A percentile compares a stretch with the other conserved stretches of the same genome.
Conservation (phyloP, 495 filamentous ascomycete species). For the Lasiosphaeriaceae sp. region DNA sequence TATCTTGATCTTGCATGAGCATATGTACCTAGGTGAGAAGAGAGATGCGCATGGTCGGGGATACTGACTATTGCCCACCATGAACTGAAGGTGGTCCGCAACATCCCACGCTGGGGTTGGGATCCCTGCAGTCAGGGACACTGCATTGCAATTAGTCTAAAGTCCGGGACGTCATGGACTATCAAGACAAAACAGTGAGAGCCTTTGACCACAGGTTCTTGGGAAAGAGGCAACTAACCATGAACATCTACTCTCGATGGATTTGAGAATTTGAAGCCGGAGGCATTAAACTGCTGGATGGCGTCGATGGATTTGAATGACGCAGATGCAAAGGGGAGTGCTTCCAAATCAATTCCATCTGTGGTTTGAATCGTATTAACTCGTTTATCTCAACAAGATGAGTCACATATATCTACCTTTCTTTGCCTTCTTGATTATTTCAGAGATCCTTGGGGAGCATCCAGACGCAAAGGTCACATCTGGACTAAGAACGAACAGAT, state of each 20-base stretch:
- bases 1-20: neutral
- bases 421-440: too few species aligned
- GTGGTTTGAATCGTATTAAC: too few species aligned
- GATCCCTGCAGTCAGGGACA: neutral
- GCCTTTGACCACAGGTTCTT: neutral
- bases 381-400: too few species aligned
- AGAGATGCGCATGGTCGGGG: neutral
- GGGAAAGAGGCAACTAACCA: neutral
- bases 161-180: neutral
- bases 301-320: slow-evolving; percentile 4
- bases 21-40: neutral
- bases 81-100: neutral
- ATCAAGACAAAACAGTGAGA: neutral
- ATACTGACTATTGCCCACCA: neutral
- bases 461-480: too few species aligned
- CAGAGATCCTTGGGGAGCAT: too few species aligned
- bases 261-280: neutral
- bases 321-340: slow-evolving; percentile 9
- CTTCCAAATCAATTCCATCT: slow-evolving; percentile 1
- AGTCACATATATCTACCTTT: too few species aligned
- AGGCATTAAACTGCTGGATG: slow-evolving; percentile 1
- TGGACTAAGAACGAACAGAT: too few species aligned
- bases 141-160: neutral
- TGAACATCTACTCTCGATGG: neutral
- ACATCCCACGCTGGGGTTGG: slow-evolving; percentile 5